Base-by-base conservation (phyloP, 1,139 yeast genomes). In the Geotrichum citri-aurantii region DNA sequence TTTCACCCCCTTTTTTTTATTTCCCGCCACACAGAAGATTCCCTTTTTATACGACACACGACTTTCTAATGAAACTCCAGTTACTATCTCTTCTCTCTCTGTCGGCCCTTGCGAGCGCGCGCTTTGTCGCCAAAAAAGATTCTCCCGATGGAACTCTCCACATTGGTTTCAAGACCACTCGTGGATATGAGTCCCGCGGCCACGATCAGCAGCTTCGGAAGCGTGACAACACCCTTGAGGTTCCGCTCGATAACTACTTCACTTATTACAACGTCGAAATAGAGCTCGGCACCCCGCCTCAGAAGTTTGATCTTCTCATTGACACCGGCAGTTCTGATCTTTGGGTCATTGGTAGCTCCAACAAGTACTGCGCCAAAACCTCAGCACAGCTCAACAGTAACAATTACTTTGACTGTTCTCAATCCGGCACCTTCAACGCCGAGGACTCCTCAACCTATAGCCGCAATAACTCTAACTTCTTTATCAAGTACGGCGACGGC, bases 281-380 rank as follows among this genome's bases (percentile, higher is more conserved):
- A 17, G 67, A 69, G 14, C 65, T 86, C 19, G 92, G 93, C 2
- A 79, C 87, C 0, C 78, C 83, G 7, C 68, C 75, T 0, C 84
- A 82, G 64, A 69, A 75, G 10, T 78, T 85, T 33, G 74, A 74
- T 6, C 83, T 84, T 2, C 72, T 83, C 61, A 70, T 86, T 50
- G 91, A 85, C 67, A 84, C 90, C 4, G 90, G 90, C 0, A 83
- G 88, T 2, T 77, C 87, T 7, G 91, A 85, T 69, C 72, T 85
- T 63, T 85, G 90, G 90, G 80, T 84, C 44, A 70, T 71, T 63
- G 67, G 70, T 42, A 60, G 66, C 26, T 61, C 60, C n/a, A 75
- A 74, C 62, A 74, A 74, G 1, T 71, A 66, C 62, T 69, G 73
- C 62, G 65, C 72, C 0, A 5, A 23, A 12, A 23, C 37, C 24